phyloP scores from a whole-genome alignment of 1,284 basidiomycete genomes.

The Ceratorhiza oryzae-sativae region DNA sequence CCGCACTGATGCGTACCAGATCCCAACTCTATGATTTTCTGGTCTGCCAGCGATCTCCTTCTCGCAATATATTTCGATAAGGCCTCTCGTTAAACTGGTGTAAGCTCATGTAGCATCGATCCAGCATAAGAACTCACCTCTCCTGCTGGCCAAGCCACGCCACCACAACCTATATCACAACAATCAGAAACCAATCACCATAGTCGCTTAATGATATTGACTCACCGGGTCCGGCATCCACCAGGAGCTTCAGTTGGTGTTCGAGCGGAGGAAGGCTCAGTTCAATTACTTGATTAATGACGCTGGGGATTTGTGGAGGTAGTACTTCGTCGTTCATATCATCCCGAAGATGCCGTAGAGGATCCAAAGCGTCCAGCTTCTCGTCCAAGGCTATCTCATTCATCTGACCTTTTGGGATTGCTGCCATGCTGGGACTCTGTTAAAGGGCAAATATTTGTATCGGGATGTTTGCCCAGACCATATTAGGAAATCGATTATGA shows the following conservation, averaged over 20 bases:
- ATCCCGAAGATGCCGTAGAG: constrained; percentile 67
- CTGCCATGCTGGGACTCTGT: not conserved
- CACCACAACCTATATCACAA: constrained; percentile 89
- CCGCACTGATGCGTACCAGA: constrained; percentile 43
- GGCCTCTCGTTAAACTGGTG: constrained; percentile 59
- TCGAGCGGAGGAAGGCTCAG: constrained; percentile 31
- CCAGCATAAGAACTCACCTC: constrained; percentile 63
- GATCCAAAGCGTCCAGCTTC: constrained; percentile 63
- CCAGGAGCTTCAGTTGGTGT: constrained; percentile 18
- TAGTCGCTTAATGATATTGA: constrained; percentile 44
- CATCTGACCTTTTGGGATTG: not conserved
- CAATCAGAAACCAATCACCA: constrained; percentile 58
- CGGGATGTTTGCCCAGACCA: not conserved
- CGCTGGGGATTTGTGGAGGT: constrained; percentile 51
- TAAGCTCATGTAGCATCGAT: constrained; percentile 43
- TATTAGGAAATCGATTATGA: no score
- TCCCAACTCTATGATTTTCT: constrained; percentile 80
- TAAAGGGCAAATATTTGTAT: not conserved
- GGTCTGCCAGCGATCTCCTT: constrained; percentile 58
- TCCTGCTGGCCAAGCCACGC: constrained; percentile 91
- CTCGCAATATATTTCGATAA: constrained; percentile 75
- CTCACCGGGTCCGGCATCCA: constrained; percentile 30
- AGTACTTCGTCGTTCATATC: constrained; percentile 52
- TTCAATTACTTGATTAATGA: constrained; percentile 22
- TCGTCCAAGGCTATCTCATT: constrained; percentile 58